phyloP scores from a whole-genome alignment of 805 yeast genomes.

The Ogataea paraovalis region DNA sequence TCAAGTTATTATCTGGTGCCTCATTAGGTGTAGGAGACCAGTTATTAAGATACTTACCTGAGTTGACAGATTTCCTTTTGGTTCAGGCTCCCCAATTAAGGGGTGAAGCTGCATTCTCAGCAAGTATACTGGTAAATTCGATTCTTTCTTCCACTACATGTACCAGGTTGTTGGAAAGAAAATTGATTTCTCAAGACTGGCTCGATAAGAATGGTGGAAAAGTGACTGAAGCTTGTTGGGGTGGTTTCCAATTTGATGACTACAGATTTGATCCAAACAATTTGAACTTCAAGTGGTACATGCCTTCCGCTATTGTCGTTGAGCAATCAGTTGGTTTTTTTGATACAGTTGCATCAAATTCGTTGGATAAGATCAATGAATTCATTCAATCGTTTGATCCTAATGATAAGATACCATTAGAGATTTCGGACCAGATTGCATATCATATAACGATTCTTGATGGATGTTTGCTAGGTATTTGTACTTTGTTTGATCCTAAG shows the following conservation, averaged over 20 bases:
- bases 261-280: constrained; percentile 45
- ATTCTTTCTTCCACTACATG: constrained; percentile 60
- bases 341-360: constrained; percentile 40
- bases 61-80: constrained; percentile 47
- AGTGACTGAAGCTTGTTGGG: constrained; percentile 60
- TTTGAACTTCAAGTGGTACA: constrained; percentile 68
- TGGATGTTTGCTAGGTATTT: constrained; percentile 55
- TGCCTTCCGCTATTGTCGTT: constrained; percentile 56
- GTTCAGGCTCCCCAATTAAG: constrained; percentile 36
- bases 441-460: constrained; percentile 24
- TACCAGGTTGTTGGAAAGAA: constrained; percentile 52
- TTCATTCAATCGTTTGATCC: constrained; percentile 50
- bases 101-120: constrained; percentile 61
- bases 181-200: constrained; percentile 48
- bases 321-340: constrained; percentile 59
- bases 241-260: constrained; percentile 60
- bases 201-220: constrained; percentile 31
- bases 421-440: constrained; percentile 21
- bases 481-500: constrained; percentile 71
- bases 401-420: constrained; percentile 19
- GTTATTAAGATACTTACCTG: constrained; percentile 40
- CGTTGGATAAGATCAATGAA: constrained; percentile 50
- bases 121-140: constrained; percentile 59
- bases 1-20: constrained; percentile 65
- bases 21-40: constrained; percentile 61